Percentiles rank a stretch among this genome's conserved stretches.
Conservation (phyloP, 2,329 filamentous ascomycete genomes). For the Fusarium nygamai region DNA sequence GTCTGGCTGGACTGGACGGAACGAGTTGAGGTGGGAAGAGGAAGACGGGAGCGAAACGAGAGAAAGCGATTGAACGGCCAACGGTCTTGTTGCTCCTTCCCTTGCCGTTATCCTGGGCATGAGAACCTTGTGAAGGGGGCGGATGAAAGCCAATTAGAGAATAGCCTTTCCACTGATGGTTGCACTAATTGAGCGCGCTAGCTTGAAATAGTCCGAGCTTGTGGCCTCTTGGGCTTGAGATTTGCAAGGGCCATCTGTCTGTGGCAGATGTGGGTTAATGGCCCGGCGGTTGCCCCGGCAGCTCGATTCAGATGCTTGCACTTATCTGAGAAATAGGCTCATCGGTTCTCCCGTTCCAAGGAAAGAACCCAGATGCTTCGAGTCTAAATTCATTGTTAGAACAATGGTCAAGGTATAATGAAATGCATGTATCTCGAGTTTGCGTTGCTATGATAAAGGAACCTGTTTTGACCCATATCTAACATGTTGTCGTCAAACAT, state of each 20-base stretch:
- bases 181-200: conserved; percentile 24
- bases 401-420: not conserved
- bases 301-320: conserved; percentile 24
- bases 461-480: not conserved
- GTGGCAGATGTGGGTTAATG: conserved; percentile 12
- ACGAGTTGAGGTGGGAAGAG: conserved; percentile 17
- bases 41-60: conserved; percentile 6
- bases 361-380: conserved; percentile 11
- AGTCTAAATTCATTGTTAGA: not conserved
- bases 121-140: conserved; percentile 27
- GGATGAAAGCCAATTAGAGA: conserved; percentile 21
- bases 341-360: conserved; percentile 8
- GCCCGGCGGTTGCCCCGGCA: conserved; percentile 34
- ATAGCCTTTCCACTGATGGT: conserved; percentile 3
- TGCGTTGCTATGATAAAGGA: not conserved
- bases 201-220: conserved; percentile 20
- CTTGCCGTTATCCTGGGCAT: conserved; percentile 34
- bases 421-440: not conserved
- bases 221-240: conserved; percentile 21
- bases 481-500: not conserved
- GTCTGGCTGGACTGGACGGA: conserved; percentile 6
- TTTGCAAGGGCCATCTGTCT: conserved; percentile 12
- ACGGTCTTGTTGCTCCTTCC: conserved; percentile 33
- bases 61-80: conserved; percentile 31
- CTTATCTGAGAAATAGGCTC: conserved; percentile 8